Percentiles rank a stretch among this genome's conserved stretches.
phyloP scores from a whole-genome alignment of 768 basidiomycete genomes.

The Naganishia antarctica region DNA sequence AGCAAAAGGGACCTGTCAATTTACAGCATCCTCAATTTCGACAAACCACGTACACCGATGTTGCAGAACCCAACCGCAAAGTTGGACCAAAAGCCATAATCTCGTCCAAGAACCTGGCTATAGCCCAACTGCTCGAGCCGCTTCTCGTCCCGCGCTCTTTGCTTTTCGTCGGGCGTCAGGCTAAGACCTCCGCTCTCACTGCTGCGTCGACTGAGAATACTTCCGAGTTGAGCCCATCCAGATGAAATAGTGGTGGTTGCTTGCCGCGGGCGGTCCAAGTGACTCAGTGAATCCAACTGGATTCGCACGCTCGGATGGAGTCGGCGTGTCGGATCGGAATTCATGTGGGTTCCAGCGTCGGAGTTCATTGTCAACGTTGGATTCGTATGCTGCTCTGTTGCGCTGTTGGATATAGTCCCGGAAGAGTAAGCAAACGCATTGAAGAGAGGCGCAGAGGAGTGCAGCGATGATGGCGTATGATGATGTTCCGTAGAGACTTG shows the following conservation, averaged over 20 bases:
- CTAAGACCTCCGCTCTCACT: constrained; percentile 10
- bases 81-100: constrained; percentile 48
- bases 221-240: background rate
- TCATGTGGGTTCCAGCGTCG: no score
- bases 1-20: no score
- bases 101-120: constrained; percentile 44
- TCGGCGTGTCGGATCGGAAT: background rate
- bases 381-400: no score
- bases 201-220: constrained; percentile 7
- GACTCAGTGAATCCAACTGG: background rate
- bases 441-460: background rate
- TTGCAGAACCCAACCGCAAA: constrained; percentile 42
- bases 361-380: background rate
- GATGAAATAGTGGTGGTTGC: background rate
- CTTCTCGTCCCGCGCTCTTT: constrained; percentile 24
- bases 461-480: background rate
- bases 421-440: no score
- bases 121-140: constrained; percentile 44
- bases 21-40: background rate
- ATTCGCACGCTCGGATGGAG: background rate
- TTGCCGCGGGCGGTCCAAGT: background rate
- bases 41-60: constrained; percentile 39
- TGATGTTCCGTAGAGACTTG: background rate
- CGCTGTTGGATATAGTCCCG: no score
- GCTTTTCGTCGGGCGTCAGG: constrained; percentile 19